Evolutionary conservation across 495 filamentous ascomycete species (phyloP).

Genomic region (Hypoxylon cercidicola): DNA sequence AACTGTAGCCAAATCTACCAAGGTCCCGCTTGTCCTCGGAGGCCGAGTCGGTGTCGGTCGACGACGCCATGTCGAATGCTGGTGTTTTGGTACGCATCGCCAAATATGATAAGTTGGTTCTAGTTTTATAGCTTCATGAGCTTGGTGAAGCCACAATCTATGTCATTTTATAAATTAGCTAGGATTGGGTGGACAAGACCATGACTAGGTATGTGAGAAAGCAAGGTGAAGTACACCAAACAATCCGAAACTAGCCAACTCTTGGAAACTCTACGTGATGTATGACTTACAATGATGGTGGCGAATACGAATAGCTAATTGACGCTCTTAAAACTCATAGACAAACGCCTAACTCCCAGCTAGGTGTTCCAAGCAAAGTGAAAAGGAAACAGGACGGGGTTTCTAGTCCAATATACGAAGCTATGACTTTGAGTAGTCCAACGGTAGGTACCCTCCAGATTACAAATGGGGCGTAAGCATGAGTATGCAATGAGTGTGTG

Average conservation of each 20-base stretch:
- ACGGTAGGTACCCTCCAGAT: conserved; percentile 7
- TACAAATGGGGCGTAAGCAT: conserved; percentile 26
- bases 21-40: conserved; percentile 22
- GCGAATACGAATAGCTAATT: conserved; percentile 1
- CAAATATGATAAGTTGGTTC: not conserved
- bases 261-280: not conserved
- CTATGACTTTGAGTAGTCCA: conserved; percentile 3
- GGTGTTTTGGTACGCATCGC: conserved; percentile 1
- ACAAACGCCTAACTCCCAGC: conserved; percentile 32
- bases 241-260: not conserved
- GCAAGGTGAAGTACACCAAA: not conserved
- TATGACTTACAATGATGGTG: conserved; percentile 22
- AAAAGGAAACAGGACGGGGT: conserved; percentile 15
- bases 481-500: conserved; percentile 20
- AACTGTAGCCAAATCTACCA: conserved; percentile 49
- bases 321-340: conserved; percentile 6
- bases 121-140: conserved; percentile 4
- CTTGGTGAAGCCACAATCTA: conserved; percentile 4
- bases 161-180: conserved; percentile 12
- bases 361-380: conserved; percentile 17
- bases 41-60: not conserved
- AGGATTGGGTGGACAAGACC: not conserved
- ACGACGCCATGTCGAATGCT: conserved; percentile 23
- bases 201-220: not conserved
- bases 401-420: conserved; percentile 17